These are phyloP conservation scores for Aspergillus viridinutans DNA, from an alignment of 2,329 filamentous ascomycete species.

Conservation along the genomic window DNA sequence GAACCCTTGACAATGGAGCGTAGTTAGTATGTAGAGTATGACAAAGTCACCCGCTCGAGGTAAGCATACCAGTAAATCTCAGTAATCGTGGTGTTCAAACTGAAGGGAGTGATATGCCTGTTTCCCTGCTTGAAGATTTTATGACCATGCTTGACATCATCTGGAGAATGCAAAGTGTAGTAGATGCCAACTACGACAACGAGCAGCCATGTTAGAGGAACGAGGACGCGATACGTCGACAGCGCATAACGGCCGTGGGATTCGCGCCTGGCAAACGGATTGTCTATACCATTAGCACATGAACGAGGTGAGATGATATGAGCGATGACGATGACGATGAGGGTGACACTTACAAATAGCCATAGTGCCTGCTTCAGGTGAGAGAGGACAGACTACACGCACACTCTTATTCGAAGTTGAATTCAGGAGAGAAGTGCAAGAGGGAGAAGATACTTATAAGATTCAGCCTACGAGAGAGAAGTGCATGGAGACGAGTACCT, in stretches of 20 bases:
- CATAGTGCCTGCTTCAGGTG: slow-evolving; percentile 2
- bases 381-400: background rate
- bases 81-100: slow-evolving; percentile 60
- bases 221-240: slow-evolving; percentile 70
- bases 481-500: background rate
- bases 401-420: background rate
- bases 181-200: slow-evolving; percentile 69
- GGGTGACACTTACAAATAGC: slow-evolving; percentile 9
- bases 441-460: background rate
- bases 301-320: background rate
- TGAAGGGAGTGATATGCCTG: slow-evolving; percentile 66
- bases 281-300: slow-evolving; percentile 33
- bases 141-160: slow-evolving; percentile 57
- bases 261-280: slow-evolving; percentile 71
- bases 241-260: slow-evolving; percentile 59
- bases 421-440: background rate
- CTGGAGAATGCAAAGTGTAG: slow-evolving; percentile 64
- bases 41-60: background rate
- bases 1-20: slow-evolving; percentile 49
- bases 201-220: slow-evolving; percentile 69
- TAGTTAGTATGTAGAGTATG: background rate
- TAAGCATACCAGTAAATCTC: slow-evolving; percentile 69
- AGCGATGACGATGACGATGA: background rate
- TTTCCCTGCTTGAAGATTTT: slow-evolving; percentile 74
- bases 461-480: background rate